phyloP scores from a whole-genome alignment of 2,329 filamentous ascomycete species.

The Eurotiales sp. region DNA sequence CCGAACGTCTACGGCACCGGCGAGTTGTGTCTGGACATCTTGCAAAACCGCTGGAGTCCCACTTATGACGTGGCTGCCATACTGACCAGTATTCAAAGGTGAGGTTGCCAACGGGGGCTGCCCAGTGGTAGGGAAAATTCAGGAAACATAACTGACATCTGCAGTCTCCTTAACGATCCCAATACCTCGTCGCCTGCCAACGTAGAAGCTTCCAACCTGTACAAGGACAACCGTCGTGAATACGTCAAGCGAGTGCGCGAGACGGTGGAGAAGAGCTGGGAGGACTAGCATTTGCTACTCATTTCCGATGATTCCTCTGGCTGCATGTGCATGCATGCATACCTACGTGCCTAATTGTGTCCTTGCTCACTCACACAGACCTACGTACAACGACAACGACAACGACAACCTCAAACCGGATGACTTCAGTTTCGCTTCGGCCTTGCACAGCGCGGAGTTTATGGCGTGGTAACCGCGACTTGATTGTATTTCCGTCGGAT shows the following conservation, averaged over 20 bases:
- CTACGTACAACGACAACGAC: too few relatives aligned
- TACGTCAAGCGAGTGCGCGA: conserved; percentile 93
- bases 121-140: neutral
- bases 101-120: conserved; percentile 20
- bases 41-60: conserved; percentile 97
- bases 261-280: conserved; percentile 99
- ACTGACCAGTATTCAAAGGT: conserved; percentile 97
- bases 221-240: conserved; percentile 96
- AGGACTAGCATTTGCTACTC: conserved; percentile 74
- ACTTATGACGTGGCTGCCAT: conserved; percentile 98
- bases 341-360: too few relatives aligned
- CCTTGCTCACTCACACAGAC: too few relatives aligned
- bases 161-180: conserved; percentile 88
- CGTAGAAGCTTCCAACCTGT: conserved; percentile 94
- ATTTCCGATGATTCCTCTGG: conserved; percentile 47
- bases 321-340: conserved; percentile 1
- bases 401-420: too few relatives aligned
- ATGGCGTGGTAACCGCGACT: conserved; percentile 33
- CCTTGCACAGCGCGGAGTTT: conserved; percentile 43
- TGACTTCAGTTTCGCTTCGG: conserved; percentile 10
- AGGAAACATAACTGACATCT: neutral
- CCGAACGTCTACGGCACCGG: conserved; percentile 97
- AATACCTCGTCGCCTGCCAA: conserved; percentile 98
- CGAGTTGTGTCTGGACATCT: conserved; percentile 91
- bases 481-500: conserved; percentile 3